Evolutionary conservation across 306 rosid species (phyloP), one percentile per base, ranked within the genome.

Genomic region (Cicer bijugum): DNA sequence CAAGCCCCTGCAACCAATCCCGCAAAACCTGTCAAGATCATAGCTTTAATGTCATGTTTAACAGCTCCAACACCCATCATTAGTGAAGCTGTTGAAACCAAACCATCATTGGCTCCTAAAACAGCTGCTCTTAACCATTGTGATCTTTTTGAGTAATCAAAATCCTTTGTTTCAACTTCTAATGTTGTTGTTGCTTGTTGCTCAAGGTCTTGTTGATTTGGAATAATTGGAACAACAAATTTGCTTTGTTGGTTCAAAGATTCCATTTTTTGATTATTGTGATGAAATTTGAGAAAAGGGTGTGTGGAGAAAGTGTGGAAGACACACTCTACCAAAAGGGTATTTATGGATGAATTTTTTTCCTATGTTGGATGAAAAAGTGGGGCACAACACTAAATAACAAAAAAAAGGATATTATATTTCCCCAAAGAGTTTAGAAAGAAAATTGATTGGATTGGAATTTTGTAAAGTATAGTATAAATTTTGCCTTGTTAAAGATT

Each of bases 21-120:
- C 0, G 97, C 97, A 9, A 94, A 91, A 12, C 99, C 99, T 0
- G 93, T 63, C 9, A 94, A 80, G 61, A 94, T 94, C 99, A 94
- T 94, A 78, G 69, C 90, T 74, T 94, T 94, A 0, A 87, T 72
- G 72, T 91, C 97, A 39, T 91, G 90, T 44, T 84, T 89, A 0
- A 91, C 97, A 0, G 99, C 99, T 50, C 99, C 99, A 0, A 94
- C 89, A 7, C 99, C 99, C 96, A 94, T 85, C 96, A 94, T 94
- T 0, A 94, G 66, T 0, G 99, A 91, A 14, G 99, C 96, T 4
- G 97, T 94, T 0, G 99, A 94, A 58, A 94, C 89, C 75, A 94
- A 70, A 1, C 99, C 99, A 43, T 94, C 99, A 70, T 91, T 94
- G 75, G 97, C 99, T 3, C 99, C 99, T 5, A 94, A 85, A 2